These are phyloP conservation scores for Flaveria bidentis DNA, from an alignment of 129 eudicot genomes.

Conservation along the genomic window DNA sequence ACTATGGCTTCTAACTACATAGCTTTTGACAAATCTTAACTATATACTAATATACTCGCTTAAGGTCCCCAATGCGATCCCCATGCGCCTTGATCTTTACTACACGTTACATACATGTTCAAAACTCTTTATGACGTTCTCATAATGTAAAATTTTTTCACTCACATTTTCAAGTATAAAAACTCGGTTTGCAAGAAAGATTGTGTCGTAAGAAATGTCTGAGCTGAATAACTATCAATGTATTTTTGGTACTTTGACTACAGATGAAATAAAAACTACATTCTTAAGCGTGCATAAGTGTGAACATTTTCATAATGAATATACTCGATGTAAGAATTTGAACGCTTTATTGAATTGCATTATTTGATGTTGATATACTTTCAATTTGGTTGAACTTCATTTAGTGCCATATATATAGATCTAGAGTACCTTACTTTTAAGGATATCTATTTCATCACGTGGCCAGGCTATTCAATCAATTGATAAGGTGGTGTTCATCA, in stretches of 20 bases:
- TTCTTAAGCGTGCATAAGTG: no score
- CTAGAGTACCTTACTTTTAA: not conserved
- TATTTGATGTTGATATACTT: not conserved
- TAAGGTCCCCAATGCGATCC: not conserved
- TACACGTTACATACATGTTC: not conserved
- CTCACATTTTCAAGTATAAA: not conserved
- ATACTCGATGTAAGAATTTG: not conserved
- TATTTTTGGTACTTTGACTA: not conserved
- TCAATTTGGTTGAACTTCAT: not conserved
- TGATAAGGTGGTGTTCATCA: not conserved
- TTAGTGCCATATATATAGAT: not conserved
- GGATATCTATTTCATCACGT: not conserved
- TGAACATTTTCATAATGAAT: no score
- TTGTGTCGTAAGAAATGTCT: not conserved
- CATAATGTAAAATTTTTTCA: not conserved
- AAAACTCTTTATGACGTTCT: not conserved
- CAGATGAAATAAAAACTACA: no score
- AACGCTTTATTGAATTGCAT: not conserved
- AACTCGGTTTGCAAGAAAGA: not conserved
- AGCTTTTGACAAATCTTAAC: not conserved
- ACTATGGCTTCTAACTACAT: not conserved
- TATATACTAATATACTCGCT: not conserved
- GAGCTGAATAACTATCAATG: no score
- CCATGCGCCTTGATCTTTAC: not conserved
- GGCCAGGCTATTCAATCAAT: not conserved